Base-by-base conservation (phyloP, 2,329 filamentous ascomycete species). In the Xylaria sp. region DNA sequence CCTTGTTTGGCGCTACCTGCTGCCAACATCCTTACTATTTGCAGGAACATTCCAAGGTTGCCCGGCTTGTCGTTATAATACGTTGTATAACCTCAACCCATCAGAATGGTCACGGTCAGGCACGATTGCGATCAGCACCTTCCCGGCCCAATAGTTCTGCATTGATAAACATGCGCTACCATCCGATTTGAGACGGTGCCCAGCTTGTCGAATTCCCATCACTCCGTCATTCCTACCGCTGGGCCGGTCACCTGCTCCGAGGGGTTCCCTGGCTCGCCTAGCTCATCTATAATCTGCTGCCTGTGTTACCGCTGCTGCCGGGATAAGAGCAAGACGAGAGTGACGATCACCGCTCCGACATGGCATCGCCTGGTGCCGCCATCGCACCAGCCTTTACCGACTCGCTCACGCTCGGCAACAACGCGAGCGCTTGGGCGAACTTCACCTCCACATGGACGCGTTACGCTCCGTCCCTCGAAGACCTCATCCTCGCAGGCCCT, bases 401-500 rank as follows among this genome's bases (percentile, higher is more conserved):
- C 61, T 72, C 76, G 34, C 80, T 84, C 63, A 73, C 76, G 31
- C 80, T 84, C 63, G 81, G 84, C 63, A 81, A 84, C 67, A 83
- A 84, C 71, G 74, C 81, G 44, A 83, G 79, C 71, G 75, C 78
- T 41, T 88, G 86, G 86, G 82, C 84, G 72, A 87, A 88, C 73
- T 77, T 89, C 73, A 86, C 86, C 23, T 79, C 69, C n/a, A 59
- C 81, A 65, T 89, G 88, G 87, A 85, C 85, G 52, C 85, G 85
- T 73, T 86, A 88, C 79, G 84, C 87, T 56, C 90, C 91, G 1
- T 90, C 90, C 12, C 81, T 92, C 20, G 89, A 88, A 78, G 91
- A 93, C 75, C 82, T 94, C 57, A 85, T 93, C 72, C 85, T 89
- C 79, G 91, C 88, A 20, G 87, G 92, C 3, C 92, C 92, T 59